Evolutionary conservation across 495 filamentous ascomycete species (phyloP).

Genomic region (Aspergillus coremiiformis): DNA sequence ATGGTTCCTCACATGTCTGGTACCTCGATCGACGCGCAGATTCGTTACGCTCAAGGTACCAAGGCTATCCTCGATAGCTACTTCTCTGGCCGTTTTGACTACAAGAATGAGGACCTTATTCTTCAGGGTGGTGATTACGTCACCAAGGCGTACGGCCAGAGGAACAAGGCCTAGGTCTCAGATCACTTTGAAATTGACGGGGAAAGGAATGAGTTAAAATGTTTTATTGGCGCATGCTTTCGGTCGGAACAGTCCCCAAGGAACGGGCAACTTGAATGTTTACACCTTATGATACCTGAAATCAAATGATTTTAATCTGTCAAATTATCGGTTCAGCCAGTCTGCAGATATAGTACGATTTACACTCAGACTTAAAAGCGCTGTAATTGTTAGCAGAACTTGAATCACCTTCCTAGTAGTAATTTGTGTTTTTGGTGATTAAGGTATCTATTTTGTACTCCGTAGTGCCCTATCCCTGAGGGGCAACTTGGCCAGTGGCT

Average conservation of each 20-base stretch:
- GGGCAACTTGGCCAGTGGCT: too few relatives aligned
- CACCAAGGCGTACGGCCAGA: constrained; percentile 89
- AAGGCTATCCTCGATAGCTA: constrained; percentile 89
- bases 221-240: constrained; percentile 12
- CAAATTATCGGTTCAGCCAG: not conserved
- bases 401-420: too few relatives aligned
- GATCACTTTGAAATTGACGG: not conserved
- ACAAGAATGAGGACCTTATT: constrained; percentile 86
- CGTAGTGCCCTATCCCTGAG: too few relatives aligned
- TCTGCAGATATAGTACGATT: too few relatives aligned
- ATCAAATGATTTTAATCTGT: not conserved
- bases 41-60: constrained; percentile 82
- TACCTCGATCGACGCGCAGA: constrained; percentile 94
- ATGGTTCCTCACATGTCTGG: constrained; percentile 99
- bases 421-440: too few relatives aligned
- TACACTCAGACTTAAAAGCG: too few relatives aligned
- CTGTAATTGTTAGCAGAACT: too few relatives aligned
- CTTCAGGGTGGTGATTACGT: constrained; percentile 88
- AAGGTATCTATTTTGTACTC: too few relatives aligned
- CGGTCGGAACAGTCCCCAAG: constrained; percentile 1
- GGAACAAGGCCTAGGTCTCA: constrained; percentile 34
- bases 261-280: not conserved
- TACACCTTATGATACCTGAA: constrained; percentile 14
- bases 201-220: constrained; percentile 10
- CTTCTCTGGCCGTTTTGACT: constrained; percentile 78